A percentile compares a stretch with the other conserved stretches of the same genome.
Conservation (phyloP, 2,329 filamentous ascomycete species). For the Cladosporium sp. region DNA sequence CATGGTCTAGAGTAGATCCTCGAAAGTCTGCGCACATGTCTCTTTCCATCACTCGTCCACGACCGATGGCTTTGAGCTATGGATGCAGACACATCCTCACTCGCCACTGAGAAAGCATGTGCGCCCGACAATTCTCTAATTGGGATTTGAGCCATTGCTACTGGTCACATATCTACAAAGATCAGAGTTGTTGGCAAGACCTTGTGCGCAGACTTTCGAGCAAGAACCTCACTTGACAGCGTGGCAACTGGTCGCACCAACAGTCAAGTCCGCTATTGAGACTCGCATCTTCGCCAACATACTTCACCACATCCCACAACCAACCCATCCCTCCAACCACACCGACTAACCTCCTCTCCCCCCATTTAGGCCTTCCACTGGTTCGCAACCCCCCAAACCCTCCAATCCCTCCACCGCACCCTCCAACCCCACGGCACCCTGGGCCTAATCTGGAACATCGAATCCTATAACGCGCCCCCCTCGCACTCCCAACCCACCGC, state of each 20-base stretch:
- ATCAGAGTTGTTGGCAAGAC: no score
- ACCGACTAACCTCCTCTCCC: background rate
- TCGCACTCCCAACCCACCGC: conserved; percentile 57
- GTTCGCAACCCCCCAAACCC: conserved; percentile 66
- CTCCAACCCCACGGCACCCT: conserved; percentile 62
- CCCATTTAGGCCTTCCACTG: conserved; percentile 49
- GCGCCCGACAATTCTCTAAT: no score
- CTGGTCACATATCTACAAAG: no score
- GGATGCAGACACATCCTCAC: no score
- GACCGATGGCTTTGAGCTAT: no score
- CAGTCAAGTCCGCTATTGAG: background rate
- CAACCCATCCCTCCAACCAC: background rate
- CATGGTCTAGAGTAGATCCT: no score
- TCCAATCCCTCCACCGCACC: conserved; percentile 68
- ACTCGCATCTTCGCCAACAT: background rate
- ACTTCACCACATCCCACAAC: background rate
- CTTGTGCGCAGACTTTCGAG: background rate
- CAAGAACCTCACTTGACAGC: background rate
- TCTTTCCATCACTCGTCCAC: no score
- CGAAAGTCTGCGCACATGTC: no score
- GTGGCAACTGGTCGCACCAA: background rate
- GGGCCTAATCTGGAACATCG: conserved; percentile 66
- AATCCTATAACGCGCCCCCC: conserved; percentile 60
- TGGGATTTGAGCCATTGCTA: no score
- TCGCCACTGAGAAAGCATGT: no score